phyloP scores from a whole-genome alignment of 257 asterid species.

The Ocimum tenuiflorum region DNA sequence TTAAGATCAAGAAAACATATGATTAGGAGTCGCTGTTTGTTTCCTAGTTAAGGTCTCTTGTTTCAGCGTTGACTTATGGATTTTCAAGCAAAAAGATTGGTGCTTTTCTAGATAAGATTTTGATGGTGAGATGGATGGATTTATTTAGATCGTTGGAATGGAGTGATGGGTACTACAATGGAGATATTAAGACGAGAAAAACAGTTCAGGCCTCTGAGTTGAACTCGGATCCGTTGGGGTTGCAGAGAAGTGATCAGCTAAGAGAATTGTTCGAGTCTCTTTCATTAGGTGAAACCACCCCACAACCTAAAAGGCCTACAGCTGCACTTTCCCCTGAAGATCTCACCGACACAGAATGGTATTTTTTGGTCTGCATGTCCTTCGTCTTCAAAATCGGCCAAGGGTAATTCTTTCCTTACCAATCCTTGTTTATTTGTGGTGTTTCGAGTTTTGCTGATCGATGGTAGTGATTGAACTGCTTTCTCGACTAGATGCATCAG shows the following conservation, averaged over 20 bases:
- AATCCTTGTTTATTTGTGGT: no score
- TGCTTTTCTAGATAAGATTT: not conserved
- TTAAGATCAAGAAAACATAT: slow-evolving; percentile 13
- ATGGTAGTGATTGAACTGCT: no score
- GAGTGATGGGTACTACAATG: slow-evolving; percentile 91
- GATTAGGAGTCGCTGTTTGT: not conserved
- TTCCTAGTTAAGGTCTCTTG: not conserved
- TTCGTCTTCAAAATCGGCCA: slow-evolving; percentile 61
- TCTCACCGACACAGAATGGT: slow-evolving; percentile 95
- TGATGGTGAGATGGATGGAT: no score
- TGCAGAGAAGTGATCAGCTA: slow-evolving; percentile 77
- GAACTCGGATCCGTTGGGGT: slow-evolving; percentile 48
- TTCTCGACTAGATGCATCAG: no score
- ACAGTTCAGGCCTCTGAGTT: slow-evolving; percentile 61
- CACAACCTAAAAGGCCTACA: slow-evolving; percentile 67
- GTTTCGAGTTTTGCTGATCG: no score
- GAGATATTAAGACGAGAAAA: slow-evolving; percentile 88
- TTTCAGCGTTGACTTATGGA: slow-evolving; percentile 1
- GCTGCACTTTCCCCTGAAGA: slow-evolving; percentile 92
- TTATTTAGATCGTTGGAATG: slow-evolving; percentile 58
- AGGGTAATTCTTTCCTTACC: slow-evolving; percentile 49
- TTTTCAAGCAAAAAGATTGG: not conserved
- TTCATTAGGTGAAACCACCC: slow-evolving; percentile 47
- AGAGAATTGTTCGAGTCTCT: slow-evolving; percentile 72
- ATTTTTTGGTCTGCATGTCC: slow-evolving; percentile 95